phyloP scores from a whole-genome alignment of 2,329 filamentous ascomycete species.

The Aspergillus ibericus region DNA sequence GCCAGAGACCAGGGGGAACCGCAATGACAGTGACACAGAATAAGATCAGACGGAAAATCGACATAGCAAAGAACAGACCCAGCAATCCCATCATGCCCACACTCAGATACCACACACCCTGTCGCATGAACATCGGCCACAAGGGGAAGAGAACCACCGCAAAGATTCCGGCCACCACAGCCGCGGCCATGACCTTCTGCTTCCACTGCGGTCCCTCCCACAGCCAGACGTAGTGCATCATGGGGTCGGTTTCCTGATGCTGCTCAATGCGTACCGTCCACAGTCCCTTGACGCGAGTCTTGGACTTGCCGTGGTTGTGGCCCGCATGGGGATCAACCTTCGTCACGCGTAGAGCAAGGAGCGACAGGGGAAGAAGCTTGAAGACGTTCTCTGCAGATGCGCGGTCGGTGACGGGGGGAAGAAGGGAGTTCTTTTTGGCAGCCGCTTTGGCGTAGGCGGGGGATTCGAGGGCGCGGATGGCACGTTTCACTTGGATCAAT shows the following conservation, averaged over 20 bases:
- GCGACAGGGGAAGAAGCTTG: slow-evolving; percentile 90
- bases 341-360: slow-evolving; percentile 84
- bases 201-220: slow-evolving; percentile 94
- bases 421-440: slow-evolving; percentile 80
- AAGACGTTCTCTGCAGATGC: slow-evolving; percentile 89
- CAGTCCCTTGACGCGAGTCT: slow-evolving; percentile 89
- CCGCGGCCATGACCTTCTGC: slow-evolving; percentile 84
- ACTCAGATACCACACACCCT: slow-evolving; percentile 95
- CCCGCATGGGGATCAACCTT: slow-evolving; percentile 78
- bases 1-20: slow-evolving; percentile 85
- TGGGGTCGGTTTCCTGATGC: slow-evolving; percentile 72
- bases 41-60: slow-evolving; percentile 91
- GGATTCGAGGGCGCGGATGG: slow-evolving; percentile 84
- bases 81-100: slow-evolving; percentile 90
- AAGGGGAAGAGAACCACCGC: slow-evolving; percentile 91
- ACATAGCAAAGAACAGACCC: slow-evolving; percentile 94
- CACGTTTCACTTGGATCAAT: slow-evolving; percentile 75
- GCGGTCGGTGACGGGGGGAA: slow-evolving; percentile 85
- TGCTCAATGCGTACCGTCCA: slow-evolving; percentile 97
- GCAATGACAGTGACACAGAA: slow-evolving; percentile 91
- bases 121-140: slow-evolving; percentile 86
- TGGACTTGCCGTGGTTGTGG: slow-evolving; percentile 64
- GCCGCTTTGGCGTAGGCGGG: slow-evolving; percentile 83
- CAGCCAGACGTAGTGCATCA: slow-evolving; percentile 91
- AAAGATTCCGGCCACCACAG: slow-evolving; percentile 81